phyloP scores from a whole-genome alignment of 164 flowering plant species.

The Tetrastigma voinierianum region DNA sequence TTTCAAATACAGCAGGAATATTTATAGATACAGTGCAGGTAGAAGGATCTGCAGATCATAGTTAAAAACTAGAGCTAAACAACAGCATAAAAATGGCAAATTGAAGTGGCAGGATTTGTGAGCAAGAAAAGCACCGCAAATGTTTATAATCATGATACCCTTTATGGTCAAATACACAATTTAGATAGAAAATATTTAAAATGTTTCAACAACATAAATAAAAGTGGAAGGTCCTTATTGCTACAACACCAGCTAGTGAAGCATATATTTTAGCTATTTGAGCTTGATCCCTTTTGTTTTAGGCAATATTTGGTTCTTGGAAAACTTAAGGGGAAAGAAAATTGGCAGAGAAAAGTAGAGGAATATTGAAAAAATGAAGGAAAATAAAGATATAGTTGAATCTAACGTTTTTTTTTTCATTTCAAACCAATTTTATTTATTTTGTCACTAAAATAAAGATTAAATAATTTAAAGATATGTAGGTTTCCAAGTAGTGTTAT shows the following conservation, averaged over 20 bases:
- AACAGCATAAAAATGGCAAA: background rate
- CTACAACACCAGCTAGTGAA: background rate
- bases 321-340: too few relatives aligned
- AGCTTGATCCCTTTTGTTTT: too few relatives aligned
- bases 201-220: background rate
- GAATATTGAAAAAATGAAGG: too few relatives aligned
- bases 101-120: background rate
- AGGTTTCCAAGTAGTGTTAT: too few relatives aligned
- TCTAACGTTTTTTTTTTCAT: too few relatives aligned
- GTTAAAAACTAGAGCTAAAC: background rate
- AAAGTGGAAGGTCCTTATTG: background rate
- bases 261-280: too few relatives aligned
- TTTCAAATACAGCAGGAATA: constrained; percentile 61
- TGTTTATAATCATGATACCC: background rate
- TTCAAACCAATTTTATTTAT: too few relatives aligned
- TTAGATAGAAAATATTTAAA: background rate
- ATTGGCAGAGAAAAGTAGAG: too few relatives aligned
- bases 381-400: too few relatives aligned
- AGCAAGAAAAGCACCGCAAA: background rate
- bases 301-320: too few relatives aligned
- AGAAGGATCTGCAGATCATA: constrained; percentile 65
- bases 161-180: background rate
- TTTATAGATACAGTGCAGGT: constrained; percentile 67
- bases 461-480: too few relatives aligned
- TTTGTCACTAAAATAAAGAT: too few relatives aligned